phyloP scores from a whole-genome alignment of 2,329 filamentous ascomycete genomes.

The Colletotrichum destructivum region DNA sequence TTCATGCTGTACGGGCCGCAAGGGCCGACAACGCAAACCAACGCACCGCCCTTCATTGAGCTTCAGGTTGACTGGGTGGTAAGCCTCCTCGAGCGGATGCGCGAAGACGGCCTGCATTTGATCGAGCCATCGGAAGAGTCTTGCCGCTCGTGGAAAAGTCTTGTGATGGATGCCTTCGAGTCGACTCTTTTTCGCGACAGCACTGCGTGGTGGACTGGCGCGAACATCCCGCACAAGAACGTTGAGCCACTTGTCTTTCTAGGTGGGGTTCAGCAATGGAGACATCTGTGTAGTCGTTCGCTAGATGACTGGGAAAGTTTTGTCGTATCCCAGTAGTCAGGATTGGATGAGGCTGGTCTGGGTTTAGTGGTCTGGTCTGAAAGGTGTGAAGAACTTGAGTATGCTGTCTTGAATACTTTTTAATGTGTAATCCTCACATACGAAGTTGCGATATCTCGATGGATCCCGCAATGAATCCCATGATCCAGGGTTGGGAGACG shows the following conservation, averaged over 20 bases:
- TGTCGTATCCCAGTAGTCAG: neutral
- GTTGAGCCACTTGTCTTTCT: constrained; percentile 40
- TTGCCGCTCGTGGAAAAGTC: constrained; percentile 11
- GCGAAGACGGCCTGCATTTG: constrained; percentile 3
- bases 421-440: neutral
- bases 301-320: neutral
- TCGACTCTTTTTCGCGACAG: constrained; percentile 23
- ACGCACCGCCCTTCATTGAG: constrained; percentile 46
- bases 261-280: constrained; percentile 25
- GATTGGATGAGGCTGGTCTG: neutral
- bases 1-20: constrained; percentile 47
- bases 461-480: no score
- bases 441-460: neutral
- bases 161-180: constrained; percentile 8
- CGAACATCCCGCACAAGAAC: constrained; percentile 40
- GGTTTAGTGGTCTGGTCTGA: neutral
- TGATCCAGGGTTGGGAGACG: no score
- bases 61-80: constrained; percentile 44
- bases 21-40: constrained; percentile 43
- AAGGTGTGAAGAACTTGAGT: neutral
- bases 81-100: constrained; percentile 41
- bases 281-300: constrained; percentile 7
- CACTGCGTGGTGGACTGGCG: constrained; percentile 30
- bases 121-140: constrained; percentile 29
- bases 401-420: neutral